phyloP scores from a whole-genome alignment of 2,329 filamentous ascomycete genomes.

The Teratosphaeria nubilosa region DNA sequence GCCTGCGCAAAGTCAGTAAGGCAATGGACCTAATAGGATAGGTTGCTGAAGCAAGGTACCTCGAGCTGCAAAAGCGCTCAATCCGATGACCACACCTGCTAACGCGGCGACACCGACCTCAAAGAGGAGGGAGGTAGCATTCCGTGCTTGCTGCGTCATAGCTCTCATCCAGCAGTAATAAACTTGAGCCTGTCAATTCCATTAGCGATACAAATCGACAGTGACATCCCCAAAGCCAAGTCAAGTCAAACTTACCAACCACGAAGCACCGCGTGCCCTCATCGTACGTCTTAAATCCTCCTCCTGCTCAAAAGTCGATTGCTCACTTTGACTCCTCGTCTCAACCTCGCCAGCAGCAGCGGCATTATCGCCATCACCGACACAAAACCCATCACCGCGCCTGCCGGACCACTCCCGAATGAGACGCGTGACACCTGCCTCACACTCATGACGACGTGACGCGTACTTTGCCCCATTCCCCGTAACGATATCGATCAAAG shows the following conservation, averaged over 20 bases:
- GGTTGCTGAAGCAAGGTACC: not conserved
- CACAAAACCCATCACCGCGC: conserved; percentile 1
- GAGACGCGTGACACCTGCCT: conserved; percentile 39
- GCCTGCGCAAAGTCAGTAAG: conserved; percentile 22
- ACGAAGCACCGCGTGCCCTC: conserved; percentile 40
- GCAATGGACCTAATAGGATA: not conserved
- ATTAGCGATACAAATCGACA: not conserved
- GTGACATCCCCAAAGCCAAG: not conserved
- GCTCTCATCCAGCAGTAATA: conserved; percentile 45
- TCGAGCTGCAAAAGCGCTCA: conserved; percentile 40
- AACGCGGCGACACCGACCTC: conserved; percentile 45
- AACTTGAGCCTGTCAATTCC: conserved; percentile 33
- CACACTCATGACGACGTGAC: conserved; percentile 17
- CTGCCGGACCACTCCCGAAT: conserved; percentile 38
- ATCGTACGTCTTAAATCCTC: conserved; percentile 37
- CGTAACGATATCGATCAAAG: conserved; percentile 52
- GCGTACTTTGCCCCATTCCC: conserved; percentile 46
- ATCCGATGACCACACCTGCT: conserved; percentile 45
- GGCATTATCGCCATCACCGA: not conserved
- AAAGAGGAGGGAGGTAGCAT: conserved; percentile 41
- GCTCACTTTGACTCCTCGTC: conserved; percentile 16
- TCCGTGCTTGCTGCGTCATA: conserved; percentile 48
- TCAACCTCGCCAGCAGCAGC: not conserved
- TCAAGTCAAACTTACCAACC: conserved; percentile 11
- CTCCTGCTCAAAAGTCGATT: conserved; percentile 30